A percentile compares a stretch with the other conserved stretches of the same genome.
Evolutionary conservation across 495 filamentous ascomycete species (phyloP).

Genomic region (Penicillium mononematosum): DNA sequence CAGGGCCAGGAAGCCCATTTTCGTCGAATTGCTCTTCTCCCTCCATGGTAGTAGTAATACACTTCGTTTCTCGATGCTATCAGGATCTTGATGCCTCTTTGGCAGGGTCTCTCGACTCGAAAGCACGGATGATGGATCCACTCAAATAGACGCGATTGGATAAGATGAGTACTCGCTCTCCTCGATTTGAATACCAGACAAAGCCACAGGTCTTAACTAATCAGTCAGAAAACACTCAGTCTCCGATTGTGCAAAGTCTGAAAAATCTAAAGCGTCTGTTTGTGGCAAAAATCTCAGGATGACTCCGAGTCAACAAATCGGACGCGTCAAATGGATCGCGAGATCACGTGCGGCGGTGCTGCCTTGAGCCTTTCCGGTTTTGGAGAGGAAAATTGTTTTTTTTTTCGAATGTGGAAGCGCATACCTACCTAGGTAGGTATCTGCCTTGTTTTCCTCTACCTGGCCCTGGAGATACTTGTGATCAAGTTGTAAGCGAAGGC

Average conservation of each 20-base stretch:
- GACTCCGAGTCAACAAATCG: slow-evolving; percentile 17
- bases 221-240: slow-evolving; percentile 8
- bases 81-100: background rate
- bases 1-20: slow-evolving; percentile 69
- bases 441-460: no score
- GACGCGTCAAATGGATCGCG: slow-evolving; percentile 45
- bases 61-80: background rate
- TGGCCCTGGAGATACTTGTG: no score
- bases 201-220: background rate
- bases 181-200: background rate
- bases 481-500: background rate
- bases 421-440: no score
- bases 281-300: slow-evolving; percentile 27
- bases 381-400: background rate
- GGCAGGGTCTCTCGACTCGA: background rate
- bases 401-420: background rate
- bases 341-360: slow-evolving; percentile 38
- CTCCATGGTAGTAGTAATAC: slow-evolving; percentile 61
- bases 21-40: slow-evolving; percentile 62
- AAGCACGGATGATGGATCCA: background rate
- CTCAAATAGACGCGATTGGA: slow-evolving; percentile 10
- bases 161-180: background rate
- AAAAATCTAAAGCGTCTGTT: slow-evolving; percentile 9
- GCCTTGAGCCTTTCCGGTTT: slow-evolving; percentile 13
- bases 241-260: background rate